Conservation (phyloP, 1,139 yeast genomes). For the Lodderomyces orthopsilosis region DNA sequence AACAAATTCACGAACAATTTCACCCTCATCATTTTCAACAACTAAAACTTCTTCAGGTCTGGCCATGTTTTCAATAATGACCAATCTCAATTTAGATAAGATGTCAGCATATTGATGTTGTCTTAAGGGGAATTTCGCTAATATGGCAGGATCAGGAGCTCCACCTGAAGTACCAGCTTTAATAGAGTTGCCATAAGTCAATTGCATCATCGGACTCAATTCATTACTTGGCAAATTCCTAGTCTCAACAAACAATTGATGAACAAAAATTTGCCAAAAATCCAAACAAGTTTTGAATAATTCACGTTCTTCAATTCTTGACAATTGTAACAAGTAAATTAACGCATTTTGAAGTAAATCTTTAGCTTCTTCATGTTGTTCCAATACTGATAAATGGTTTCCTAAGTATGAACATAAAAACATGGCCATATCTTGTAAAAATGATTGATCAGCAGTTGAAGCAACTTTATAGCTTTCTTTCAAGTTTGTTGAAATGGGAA, state of each 20-base stretch:
- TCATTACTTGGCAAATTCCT: slow-evolving; percentile 74
- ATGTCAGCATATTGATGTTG: slow-evolving; percentile 77
- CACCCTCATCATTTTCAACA: slow-evolving; percentile 98
- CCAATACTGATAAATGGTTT: slow-evolving; percentile 74
- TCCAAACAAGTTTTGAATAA: slow-evolving; percentile 92
- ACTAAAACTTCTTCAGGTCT: slow-evolving; percentile 96
- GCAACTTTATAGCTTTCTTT: slow-evolving; percentile 73
- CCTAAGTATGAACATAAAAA: slow-evolving; percentile 81
- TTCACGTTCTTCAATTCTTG: slow-evolving; percentile 93
- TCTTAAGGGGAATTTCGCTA: slow-evolving; percentile 76
- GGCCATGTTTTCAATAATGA: slow-evolving; percentile 95
- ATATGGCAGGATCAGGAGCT: slow-evolving; percentile 79
- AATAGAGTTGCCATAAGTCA: slow-evolving; percentile 53
- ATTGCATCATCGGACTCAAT: slow-evolving; percentile 71
- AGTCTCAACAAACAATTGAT: slow-evolving; percentile 78
- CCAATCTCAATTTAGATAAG: slow-evolving; percentile 78
- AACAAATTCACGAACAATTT: slow-evolving; percentile 95
- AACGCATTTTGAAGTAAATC: slow-evolving; percentile 71
- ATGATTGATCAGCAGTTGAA: slow-evolving; percentile 82
- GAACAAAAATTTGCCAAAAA: slow-evolving; percentile 86
- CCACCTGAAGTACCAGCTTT: slow-evolving; percentile 59
- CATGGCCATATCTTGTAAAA: slow-evolving; percentile 93
- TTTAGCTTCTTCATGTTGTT: slow-evolving; percentile 54
- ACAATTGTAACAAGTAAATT: slow-evolving; percentile 76
- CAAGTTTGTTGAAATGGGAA: slow-evolving; percentile 76